Conservation (phyloP, 805 yeast genomes). For the Candida nonsorbophila region DNA sequence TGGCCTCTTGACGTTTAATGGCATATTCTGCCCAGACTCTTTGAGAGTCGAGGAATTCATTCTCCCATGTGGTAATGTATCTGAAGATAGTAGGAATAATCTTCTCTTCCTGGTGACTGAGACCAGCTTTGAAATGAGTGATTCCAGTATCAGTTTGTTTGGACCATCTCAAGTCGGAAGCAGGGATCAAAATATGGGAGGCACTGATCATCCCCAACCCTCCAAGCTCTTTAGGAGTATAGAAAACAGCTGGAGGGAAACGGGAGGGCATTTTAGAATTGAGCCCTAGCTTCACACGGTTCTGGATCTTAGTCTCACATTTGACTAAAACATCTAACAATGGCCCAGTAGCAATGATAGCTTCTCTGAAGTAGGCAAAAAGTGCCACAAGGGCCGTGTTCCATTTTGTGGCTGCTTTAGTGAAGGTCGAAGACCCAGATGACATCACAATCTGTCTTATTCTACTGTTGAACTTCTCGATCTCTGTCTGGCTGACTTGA, state of each 20-base stretch:
- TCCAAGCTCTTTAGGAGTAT: slow-evolving; percentile 95
- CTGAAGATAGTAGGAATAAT: slow-evolving; percentile 90
- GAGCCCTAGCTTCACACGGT: slow-evolving; percentile 87
- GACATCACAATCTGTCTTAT: slow-evolving; percentile 90
- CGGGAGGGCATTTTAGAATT: slow-evolving; percentile 98
- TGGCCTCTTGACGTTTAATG: slow-evolving; percentile 79
- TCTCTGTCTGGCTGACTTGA: slow-evolving; percentile 76
- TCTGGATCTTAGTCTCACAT: slow-evolving; percentile 90
- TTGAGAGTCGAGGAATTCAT: slow-evolving; percentile 89
- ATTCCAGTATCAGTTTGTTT: slow-evolving; percentile 91
- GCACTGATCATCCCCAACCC: slow-evolving; percentile 98
- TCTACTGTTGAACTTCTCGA: slow-evolving; percentile 74
- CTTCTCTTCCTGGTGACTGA: slow-evolving; percentile 76
- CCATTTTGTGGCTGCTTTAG: slow-evolving; percentile 94
- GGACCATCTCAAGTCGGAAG: slow-evolving; percentile 88
- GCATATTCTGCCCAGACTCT: slow-evolving; percentile 98
- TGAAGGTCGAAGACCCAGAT: slow-evolving; percentile 91
- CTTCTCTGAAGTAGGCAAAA: slow-evolving; percentile 89
- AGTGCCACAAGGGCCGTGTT: slow-evolving; percentile 84
- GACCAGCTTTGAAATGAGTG: slow-evolving; percentile 90
- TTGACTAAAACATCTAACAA: slow-evolving; percentile 79
- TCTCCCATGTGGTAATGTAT: slow-evolving; percentile 93
- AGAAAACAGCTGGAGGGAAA: slow-evolving; percentile 97
- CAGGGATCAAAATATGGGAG: slow-evolving; percentile 90
- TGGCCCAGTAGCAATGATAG: slow-evolving; percentile 76